Evolutionary conservation across 352 stramenopile species (phyloP).

Genomic region (Peronospora farinosa): DNA sequence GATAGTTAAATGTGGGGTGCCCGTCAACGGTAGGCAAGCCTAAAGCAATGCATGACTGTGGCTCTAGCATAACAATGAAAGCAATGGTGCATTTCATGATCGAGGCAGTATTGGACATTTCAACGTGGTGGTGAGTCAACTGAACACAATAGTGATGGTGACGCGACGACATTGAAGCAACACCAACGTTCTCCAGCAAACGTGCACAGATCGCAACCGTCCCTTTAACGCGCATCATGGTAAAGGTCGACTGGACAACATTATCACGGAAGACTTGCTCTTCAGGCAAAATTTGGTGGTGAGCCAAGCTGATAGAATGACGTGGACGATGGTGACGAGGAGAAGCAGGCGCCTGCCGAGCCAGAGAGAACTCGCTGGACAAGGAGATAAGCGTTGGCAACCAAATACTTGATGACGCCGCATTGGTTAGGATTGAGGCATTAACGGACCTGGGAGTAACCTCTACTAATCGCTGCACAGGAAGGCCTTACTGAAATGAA

Average conservation of each 20-base stretch:
- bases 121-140: constrained; percentile 1
- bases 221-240: background rate
- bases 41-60: constrained; percentile 5
- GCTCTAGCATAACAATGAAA: constrained; percentile 10
- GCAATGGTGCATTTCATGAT: constrained; percentile 6
- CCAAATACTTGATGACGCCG: constrained; percentile 5
- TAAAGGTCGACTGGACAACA: constrained; percentile 3
- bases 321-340: constrained; percentile 2
- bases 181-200: constrained; percentile 5
- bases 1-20: constrained; percentile 4
- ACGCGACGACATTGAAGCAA: constrained; percentile 8
- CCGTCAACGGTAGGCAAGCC: constrained; percentile 3
- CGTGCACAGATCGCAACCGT: constrained; percentile 7
- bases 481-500: constrained; percentile 18
- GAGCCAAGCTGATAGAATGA: background rate
- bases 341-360: constrained; percentile 2
- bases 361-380: constrained; percentile 1
- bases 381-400: constrained; percentile 10
- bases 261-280: constrained; percentile 10
- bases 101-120: constrained; percentile 2
- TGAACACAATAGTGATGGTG: constrained; percentile 3
- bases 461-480: constrained; percentile 22
- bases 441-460: constrained; percentile 18
- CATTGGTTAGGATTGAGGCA: constrained; percentile 9
- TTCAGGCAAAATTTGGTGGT: background rate